These are phyloP conservation scores for Trichoderma koningii DNA, from an alignment of 2,329 filamentous ascomycete species.

Conservation along the genomic window DNA sequence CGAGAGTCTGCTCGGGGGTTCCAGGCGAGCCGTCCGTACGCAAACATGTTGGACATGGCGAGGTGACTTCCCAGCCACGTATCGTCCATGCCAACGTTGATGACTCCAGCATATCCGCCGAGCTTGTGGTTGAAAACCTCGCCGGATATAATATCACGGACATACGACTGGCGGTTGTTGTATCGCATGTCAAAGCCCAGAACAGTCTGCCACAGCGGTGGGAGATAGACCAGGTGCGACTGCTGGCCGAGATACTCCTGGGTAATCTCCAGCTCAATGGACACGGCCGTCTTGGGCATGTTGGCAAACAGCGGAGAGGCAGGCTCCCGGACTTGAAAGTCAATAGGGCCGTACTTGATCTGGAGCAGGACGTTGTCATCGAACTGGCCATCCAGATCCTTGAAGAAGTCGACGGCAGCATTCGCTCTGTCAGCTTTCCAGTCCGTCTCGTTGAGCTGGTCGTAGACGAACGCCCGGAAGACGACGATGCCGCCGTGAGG, in stretches of 20 bases:
- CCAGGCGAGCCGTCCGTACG: conserved; percentile 69
- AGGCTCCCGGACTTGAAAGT: conserved; percentile 72
- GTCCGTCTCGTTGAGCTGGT: conserved; percentile 54
- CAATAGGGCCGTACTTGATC: conserved; percentile 74
- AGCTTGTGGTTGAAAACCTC: conserved; percentile 55
- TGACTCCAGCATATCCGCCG: conserved; percentile 15
- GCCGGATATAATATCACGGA: conserved; percentile 63
- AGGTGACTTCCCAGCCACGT: conserved; percentile 68
- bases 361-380: conserved; percentile 72
- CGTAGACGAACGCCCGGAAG: conserved; percentile 73
- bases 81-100: conserved; percentile 15
- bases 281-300: conserved; percentile 6
- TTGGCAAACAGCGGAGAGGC: conserved; percentile 63
- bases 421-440: conserved; percentile 71
- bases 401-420: conserved; percentile 68
- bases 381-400: conserved; percentile 64
- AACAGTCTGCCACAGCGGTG: conserved; percentile 68
- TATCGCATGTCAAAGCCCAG: conserved; percentile 68
- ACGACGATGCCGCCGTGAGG: conserved; percentile 64
- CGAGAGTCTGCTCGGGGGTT: conserved; percentile 50
- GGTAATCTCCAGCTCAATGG: conserved; percentile 14
- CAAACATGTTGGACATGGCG: conserved; percentile 71
- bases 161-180: conserved; percentile 55
- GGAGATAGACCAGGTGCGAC: conserved; percentile 64
- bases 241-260: conserved; percentile 22